phyloP scores from a whole-genome alignment of 2,329 filamentous ascomycete genomes.

The Sclerotiophoma versabilis region DNA sequence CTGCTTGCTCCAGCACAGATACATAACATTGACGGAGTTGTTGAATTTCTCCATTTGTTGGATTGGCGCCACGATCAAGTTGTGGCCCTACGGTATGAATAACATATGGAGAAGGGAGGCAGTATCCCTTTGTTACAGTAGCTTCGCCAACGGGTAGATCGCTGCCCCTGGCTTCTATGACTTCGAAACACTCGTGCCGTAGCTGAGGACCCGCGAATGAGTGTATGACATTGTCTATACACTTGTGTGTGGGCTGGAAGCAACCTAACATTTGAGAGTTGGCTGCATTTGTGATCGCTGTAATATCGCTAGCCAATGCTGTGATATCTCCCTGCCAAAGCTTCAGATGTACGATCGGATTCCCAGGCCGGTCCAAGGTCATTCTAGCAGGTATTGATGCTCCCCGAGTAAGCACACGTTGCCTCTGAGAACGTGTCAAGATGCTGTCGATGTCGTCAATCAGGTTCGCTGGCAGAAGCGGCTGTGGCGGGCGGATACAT shows the following conservation, averaged over 20 bases:
- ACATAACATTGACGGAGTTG: slow-evolving; percentile 41
- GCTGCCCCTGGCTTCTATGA: slow-evolving; percentile 31
- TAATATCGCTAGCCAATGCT: slow-evolving; percentile 34
- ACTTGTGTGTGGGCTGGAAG: slow-evolving; percentile 44
- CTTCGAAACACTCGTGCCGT: slow-evolving; percentile 37
- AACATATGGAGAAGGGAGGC: slow-evolving; percentile 37
- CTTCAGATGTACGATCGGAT: slow-evolving; percentile 20
- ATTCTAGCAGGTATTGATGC: slow-evolving; percentile 16
- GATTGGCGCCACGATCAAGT: slow-evolving; percentile 29
- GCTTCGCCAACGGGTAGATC: slow-evolving; percentile 37
- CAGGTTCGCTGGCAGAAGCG: slow-evolving; percentile 23
- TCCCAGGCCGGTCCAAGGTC: neutral
- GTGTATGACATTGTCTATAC: slow-evolving; percentile 50
- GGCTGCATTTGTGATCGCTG: slow-evolving; percentile 48
- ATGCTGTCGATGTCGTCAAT: slow-evolving; percentile 27
- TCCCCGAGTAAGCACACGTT: slow-evolving; percentile 20
- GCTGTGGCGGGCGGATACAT: slow-evolving; percentile 32
- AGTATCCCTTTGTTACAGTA: slow-evolving; percentile 37
- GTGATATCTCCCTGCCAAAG: slow-evolving; percentile 49
- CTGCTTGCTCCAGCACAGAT: slow-evolving; percentile 39
- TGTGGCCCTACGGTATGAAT: slow-evolving; percentile 49
- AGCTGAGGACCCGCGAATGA: slow-evolving; percentile 41
- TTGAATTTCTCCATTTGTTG: slow-evolving; percentile 24
- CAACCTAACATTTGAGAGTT: slow-evolving; percentile 47
- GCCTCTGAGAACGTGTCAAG: slow-evolving; percentile 18